Base-by-base conservation (phyloP, 2,329 filamentous ascomycete species). In the Lizonia empirigonia region DNA sequence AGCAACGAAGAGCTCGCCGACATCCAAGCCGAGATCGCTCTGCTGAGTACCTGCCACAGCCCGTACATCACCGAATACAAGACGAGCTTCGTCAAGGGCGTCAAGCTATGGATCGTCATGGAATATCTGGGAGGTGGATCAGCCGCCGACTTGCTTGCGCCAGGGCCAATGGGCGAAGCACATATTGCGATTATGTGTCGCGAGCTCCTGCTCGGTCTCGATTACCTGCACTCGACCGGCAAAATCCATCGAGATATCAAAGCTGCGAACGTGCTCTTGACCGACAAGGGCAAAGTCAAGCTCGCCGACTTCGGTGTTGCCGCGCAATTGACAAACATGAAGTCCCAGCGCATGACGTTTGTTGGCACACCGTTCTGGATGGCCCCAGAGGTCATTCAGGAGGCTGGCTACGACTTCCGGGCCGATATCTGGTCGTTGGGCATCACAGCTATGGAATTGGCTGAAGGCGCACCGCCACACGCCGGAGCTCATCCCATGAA, bases 21-120 rank as follows among this genome's bases (percentile, higher is more conserved):
- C 71, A 97, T 99, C 51, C 93, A 99, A 67, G 91, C 96, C 70
- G 94, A 99, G 72, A 97, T 99, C 62, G 89, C 91, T 2, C 89
- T 99, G 26, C 81, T 99, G 55, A 94, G 92, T 75, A 97, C 94
- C 44, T 99, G 94, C 78, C 89, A 89, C 62, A 97, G 92, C 71
- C 88, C 89, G 38, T 95, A 89, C 74, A 91, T 99, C 62, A 97
- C 94, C 13, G 90, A 96, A 71, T 99, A 99, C 81, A 95, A 92
- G 73, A 89, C 90, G 18, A 97, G 92, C 70, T 99, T 97, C 73
- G 83, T 97, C n/a, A 86, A 90, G 63, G 94, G 94, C 20, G 89
- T 92, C 72, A 99, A 97, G 77, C 79, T 99, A 79, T 99, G 94
- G 94, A 99, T 99, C 69, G 91, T 97, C 51, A 99, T 99, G 94